phyloP scores from a whole-genome alignment of 176 grass and related monocot species.

The Hyparrhenia diplandra region DNA sequence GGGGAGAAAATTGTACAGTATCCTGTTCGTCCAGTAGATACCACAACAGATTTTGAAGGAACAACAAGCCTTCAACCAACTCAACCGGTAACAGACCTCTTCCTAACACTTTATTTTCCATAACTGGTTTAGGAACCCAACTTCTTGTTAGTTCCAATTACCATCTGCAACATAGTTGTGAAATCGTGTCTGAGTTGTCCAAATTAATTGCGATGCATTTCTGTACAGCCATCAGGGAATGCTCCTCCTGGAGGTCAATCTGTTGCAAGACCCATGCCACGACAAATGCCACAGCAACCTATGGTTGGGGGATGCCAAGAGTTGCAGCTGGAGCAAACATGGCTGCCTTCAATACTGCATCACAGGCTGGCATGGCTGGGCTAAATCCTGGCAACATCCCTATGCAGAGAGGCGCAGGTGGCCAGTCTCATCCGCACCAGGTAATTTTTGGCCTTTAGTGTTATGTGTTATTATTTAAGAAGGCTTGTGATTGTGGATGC shows the following conservation, averaged over 20 bases:
- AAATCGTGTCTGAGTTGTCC: not conserved
- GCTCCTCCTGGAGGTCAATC: constrained; percentile 51
- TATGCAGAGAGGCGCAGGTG: constrained; percentile 69
- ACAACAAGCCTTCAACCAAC: constrained; percentile 84
- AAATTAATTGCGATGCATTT: not conserved
- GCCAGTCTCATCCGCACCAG: constrained; percentile 82
- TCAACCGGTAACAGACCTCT: constrained; percentile 61
- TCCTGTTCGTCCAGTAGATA: constrained; percentile 91
- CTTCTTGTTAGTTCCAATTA: not conserved
- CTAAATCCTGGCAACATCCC: constrained; percentile 77
- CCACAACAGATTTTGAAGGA: constrained; percentile 94
- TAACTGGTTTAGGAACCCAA: not conserved
- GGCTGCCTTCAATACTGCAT: constrained; percentile 59
- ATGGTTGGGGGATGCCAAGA: constrained; percentile 74
- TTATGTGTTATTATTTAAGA: constrained; percentile 14
- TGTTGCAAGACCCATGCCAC: constrained; percentile 59
- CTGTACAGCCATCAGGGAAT: constrained; percentile 68
- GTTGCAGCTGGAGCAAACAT: constrained; percentile 53
- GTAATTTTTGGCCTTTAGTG: constrained; percentile 17
- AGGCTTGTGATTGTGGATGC: not conserved
- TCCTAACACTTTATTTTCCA: not conserved
- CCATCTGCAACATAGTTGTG: constrained; percentile 12
- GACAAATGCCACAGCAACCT: constrained; percentile 70
- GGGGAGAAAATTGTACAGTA: constrained; percentile 80
- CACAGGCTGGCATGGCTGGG: constrained; percentile 67